Evolutionary conservation across 2,329 filamentous ascomycete species (phyloP), one percentile per base, ranked within the genome.

Genomic region (Clarireedia sp.): DNA sequence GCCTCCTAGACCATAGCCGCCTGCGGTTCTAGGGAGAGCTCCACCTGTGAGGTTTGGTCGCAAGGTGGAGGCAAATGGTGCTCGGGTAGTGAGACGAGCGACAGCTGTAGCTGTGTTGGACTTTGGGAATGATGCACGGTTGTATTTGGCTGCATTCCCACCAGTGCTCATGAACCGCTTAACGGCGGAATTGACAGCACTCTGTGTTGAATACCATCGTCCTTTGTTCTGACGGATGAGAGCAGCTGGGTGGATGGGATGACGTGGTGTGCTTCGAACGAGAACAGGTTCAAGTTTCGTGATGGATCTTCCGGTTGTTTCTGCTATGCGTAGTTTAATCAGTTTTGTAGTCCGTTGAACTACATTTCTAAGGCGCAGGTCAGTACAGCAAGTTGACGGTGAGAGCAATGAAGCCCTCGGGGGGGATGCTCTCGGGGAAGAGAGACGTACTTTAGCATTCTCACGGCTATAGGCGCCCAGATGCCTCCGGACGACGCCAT

Each of bases 41-140:
- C 92, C 91, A 48, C 90, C 92, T 0, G 91, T 96, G 61, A 97
- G 75, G 68, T 96, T 97, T 2, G 94, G 94, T 37, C 94, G 87
- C 37, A 99, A 81, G 1, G 91, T 86, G 50, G 85, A 90, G 3
- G 90, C 87, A 70, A 97, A 97, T 0, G 92, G 92, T 29, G 90
- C 85, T 50, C 88, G 83, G 26, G 84, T 83, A 16, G 89, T 83
- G 57, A 87, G 79, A 59, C 83, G 80, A 33, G 76, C 78, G 55
- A 86, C 74, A 19, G 78, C 77, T 17, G 74, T 71, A 23, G 76
- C 76, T 54, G 83, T 76, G 4, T 75, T 74, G 24, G 83, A 85
- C 55, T 75, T 75, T 36, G 79, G 79, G 50, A 80, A 79, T 1
- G 76, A 73, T 24, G 78, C 69, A 47, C 76, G 75, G 49, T 79